Evolutionary conservation across 805 yeast species (phyloP), one percentile per base, ranked within the genome.

Genomic region (Wickerhamomyces chaumierensis): DNA sequence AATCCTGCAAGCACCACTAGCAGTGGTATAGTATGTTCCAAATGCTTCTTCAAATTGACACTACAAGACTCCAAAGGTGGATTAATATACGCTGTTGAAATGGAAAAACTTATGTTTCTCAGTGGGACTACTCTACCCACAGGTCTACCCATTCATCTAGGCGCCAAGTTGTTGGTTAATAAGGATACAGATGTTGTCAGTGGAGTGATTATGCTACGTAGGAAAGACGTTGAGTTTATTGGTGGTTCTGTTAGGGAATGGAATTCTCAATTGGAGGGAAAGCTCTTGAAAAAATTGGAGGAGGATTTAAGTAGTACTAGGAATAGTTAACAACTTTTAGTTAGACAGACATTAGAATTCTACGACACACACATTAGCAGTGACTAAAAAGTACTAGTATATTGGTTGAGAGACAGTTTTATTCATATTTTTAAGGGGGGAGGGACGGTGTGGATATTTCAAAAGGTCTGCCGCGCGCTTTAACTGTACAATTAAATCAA

Each of bases 61-160:
- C 52, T 82, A 23, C 78, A 73, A 49, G 86, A 78, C 45, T 52
- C 60, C 12, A 42, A 45, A 15, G 77, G 78, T 3, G 68, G 69
- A 34, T 52, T 69, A 15, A 63, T 71, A 39, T 78, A 65, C 51
- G 92, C 75, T 0, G 64, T 77, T 33, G 87, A 80, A 48, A 44
- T 65, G 15, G 74, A 71, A 37, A 69, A 71, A 31, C 48, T 81
- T 31, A 55, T 64, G 1, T 78, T 79, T 56, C 51, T 77, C 39
- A 39, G 58, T 38, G 25, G 42, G 5, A 39, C 44, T 39, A 36
- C 41, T 38, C 36, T 50, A 48, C 29, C 50, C 42, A 42, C 46
- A 17, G 58, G 52, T 33, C 48, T 45, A 41, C 69, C 69, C 18
- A 68, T 66, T 2, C 68, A 68, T 34, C 49, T 77, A 36, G 90